A percentile compares a stretch with the other conserved stretches of the same genome.
These are phyloP conservation scores for Leccinum fibrillosum DNA, from an alignment of 768 basidiomycete genomes.

Conservation along the genomic window DNA sequence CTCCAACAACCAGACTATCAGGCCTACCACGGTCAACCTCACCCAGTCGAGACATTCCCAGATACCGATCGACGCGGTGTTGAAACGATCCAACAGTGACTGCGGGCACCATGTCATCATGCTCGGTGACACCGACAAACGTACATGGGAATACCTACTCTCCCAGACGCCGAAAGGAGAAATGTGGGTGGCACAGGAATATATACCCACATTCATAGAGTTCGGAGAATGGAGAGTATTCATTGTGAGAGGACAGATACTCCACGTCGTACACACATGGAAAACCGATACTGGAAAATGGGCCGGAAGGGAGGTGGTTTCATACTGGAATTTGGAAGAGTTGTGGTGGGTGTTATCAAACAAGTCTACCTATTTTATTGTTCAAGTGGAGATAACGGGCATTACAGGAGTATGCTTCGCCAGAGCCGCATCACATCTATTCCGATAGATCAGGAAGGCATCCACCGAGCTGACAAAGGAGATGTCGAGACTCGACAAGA, in stretches of 20 bases:
- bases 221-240: not conserved
- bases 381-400: not conserved
- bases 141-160: not conserved
- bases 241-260: not conserved
- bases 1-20: too few species aligned
- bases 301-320: too few species aligned
- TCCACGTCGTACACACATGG: not conserved
- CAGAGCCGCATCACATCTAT: not conserved
- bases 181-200: not conserved
- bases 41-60: too few species aligned
- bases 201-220: not conserved
- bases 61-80: not conserved
- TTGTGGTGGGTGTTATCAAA: not conserved
- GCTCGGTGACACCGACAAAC: not conserved
- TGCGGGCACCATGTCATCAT: not conserved
- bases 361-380: not conserved
- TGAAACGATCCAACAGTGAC: not conserved
- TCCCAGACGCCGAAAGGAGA: not conserved
- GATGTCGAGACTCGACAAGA: not conserved
- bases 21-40: too few species aligned
- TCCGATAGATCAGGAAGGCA: not conserved
- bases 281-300: too few species aligned
- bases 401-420: not conserved
- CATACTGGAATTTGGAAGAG: not conserved
- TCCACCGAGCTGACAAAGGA: not conserved